A percentile compares a stretch with the other conserved stretches of the same genome.
These are phyloP conservation scores for Mucor indicus DNA, from an alignment of 371 early-diverging fungal species.

Conservation along the genomic window DNA sequence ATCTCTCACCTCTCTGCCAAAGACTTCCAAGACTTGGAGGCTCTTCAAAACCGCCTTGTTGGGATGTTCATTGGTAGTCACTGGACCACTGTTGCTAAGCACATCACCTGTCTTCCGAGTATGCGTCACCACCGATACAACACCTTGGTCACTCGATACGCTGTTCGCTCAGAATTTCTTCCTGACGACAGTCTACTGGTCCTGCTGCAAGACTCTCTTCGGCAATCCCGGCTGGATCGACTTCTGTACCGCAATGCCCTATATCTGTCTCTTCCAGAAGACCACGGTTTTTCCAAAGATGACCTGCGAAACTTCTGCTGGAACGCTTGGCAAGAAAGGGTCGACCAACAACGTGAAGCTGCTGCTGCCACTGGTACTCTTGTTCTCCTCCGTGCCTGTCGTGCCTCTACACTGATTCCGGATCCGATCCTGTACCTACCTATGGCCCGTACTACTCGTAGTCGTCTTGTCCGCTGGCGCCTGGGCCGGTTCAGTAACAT, in stretches of 20 bases:
- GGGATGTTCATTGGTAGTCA: too few species aligned
- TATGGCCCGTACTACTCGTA: not conserved
- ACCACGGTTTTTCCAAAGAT: too few species aligned
- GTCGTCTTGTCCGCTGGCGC: slow-evolving; percentile 13
- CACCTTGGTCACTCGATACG: slow-evolving; percentile 3
- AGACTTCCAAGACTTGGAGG: too few species aligned
- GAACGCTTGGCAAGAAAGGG: not conserved
- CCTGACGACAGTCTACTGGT: slow-evolving; percentile 13
- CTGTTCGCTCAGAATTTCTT: not conserved
- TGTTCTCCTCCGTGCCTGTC: not conserved
- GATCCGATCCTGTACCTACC: slow-evolving; percentile 4
- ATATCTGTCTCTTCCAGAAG: not conserved
- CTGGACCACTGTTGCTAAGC: slow-evolving; percentile 17
- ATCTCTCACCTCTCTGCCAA: too few species aligned
- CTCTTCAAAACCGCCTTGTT: not conserved
- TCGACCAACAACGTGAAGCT: not conserved
- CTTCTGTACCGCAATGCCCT: too few species aligned
- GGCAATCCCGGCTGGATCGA: too few species aligned
- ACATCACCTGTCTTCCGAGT: slow-evolving; percentile 7
- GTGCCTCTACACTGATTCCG: not conserved
- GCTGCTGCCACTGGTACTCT: not conserved
- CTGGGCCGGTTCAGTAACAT: slow-evolving; percentile 6
- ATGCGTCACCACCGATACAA: slow-evolving; percentile 5
- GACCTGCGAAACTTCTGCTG: not conserved
- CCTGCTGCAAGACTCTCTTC: too few species aligned